Base-by-base conservation (phyloP, 2,329 filamentous ascomycete genomes). In the Mariannaea sp. region DNA sequence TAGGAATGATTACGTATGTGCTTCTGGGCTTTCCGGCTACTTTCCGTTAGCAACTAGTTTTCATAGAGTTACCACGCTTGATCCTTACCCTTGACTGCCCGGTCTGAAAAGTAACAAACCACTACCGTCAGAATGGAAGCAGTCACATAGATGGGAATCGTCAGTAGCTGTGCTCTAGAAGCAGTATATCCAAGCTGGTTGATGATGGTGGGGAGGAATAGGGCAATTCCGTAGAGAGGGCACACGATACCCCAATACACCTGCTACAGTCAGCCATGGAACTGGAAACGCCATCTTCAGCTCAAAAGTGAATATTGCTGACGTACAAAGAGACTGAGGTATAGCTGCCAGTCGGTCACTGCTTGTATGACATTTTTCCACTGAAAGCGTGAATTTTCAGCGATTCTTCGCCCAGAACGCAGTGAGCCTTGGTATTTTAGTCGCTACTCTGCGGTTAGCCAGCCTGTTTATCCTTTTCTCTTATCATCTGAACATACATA, bases 271-370 rank as follows among this genome's bases (percentile, higher is more conserved):
- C 3, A n/a, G n/a, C n/a, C n/a, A n/a, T n/a, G 67, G 10, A 1
- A n/a, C n/a, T n/a, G n/a, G n/a, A n/a, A n/a, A n/a, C n/a, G 3
- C 1, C 13, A 73, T 76, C 73, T 69, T 86, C 82, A 8, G 84
- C 83, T 75, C 85, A 86, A 61, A 84, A 85, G 29, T n/a, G n/a
- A n/a, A n/a, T n/a, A n/a, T n/a, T n/a, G n/a, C n/a, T n/a, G n/a
- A n/a, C n/a, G n/a, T n/a, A 88, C 82, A 42, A 87, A 74, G 5
- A 86, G 73, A 46, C 78, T 80, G 22, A 78, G 70, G 74, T 77
- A 81, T 36, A 90, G 92, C 72, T 96, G 93, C 87, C 89, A 94
- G 65, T 96, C 91, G 29, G 79, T 83, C 38, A 93, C 75, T 2
- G 85, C 86, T 7, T 84, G 79, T 80, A 84, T 85, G 53, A 94